Base-by-base conservation (phyloP, 2,329 filamentous ascomycete species). In the Chrysosporium queenslandicum region DNA sequence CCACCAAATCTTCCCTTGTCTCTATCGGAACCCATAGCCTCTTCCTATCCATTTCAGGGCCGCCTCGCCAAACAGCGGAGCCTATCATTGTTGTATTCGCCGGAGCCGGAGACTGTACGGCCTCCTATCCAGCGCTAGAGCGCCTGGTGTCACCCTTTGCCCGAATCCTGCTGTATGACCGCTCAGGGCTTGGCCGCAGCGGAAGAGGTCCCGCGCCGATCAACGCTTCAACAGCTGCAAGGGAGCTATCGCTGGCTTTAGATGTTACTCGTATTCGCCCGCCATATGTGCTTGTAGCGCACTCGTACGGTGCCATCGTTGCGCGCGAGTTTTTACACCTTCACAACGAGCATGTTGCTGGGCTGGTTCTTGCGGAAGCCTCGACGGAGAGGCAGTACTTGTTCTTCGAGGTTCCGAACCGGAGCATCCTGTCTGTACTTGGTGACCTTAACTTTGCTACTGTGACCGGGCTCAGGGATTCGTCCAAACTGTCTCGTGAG, bases 261-360 rank as follows among this genome's bases (percentile, higher is more conserved):
- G 11, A 55, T n/a, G 47, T 37, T 3, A 58, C 55, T 9, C 27
- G 56, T 0, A 52, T 68, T 0, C 6, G 34, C 0, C 58, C 65
- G 5, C 68, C 67, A 1, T 60, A 66, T 14, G 39, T 70, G 2
- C 57, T 72, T 4, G 61, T 66, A 2, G 68, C 61, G 1, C 70
- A 72, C 55, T 71, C 68, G 9, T 72, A 69, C 47, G 70, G 70
- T 6, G 68, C 60, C 0, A 65, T 71, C 39, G 57, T 71, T 37
- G 66, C 67, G 16, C 63, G 70, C 4, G 67, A 71, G 46, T 71
- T 64, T 50, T 56, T 72, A 12, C 64, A 71, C 50, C 53, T 66
- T 0, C 58, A 62, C 27, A 52, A 58, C 0, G 56, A 56, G 2
- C 56, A 62, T 5, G 62, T 71, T 2, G 60, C 55, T 1, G 68